Percentiles rank a stretch among this genome's conserved stretches.
Conservation (phyloP, 805 yeast species). For the baker's yeast (Saccharomyces cerevisiae) region DNA sequence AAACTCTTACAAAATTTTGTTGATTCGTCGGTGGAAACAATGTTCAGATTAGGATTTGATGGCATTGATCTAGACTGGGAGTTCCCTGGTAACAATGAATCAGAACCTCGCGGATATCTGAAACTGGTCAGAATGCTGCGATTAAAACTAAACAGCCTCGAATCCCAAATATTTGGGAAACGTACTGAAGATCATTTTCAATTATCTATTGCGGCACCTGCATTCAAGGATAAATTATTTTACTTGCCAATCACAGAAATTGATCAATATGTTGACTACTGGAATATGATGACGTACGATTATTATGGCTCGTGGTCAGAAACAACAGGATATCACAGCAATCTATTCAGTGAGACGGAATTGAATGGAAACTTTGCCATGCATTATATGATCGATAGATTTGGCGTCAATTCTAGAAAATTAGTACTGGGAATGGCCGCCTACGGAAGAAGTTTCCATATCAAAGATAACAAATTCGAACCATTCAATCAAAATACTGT, state of each 20-base stretch:
- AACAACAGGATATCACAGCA: constrained; percentile 59
- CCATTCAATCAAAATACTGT: constrained; percentile 1
- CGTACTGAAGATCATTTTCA: constrained; percentile 27
- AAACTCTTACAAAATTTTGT: constrained; percentile 40
- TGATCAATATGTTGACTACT: constrained; percentile 51
- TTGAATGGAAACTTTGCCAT: constrained; percentile 46
- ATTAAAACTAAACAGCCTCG: constrained; percentile 33
- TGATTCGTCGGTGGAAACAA: constrained; percentile 37
- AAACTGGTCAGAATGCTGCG: constrained; percentile 37
- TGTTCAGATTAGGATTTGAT: constrained; percentile 60
- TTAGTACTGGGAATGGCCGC: constrained; percentile 79
- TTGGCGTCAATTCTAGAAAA: constrained; percentile 40
- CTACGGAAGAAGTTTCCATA: constrained; percentile 59
- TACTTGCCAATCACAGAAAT: constrained; percentile 43
- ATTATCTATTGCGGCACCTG: constrained; percentile 74
- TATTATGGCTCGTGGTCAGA: constrained; percentile 72
- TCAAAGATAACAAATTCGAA: constrained; percentile 27
- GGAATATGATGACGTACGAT: constrained; percentile 92
- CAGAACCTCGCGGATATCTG: constrained; percentile 40
- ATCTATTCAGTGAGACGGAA: constrained; percentile 38
- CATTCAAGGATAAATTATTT: constrained; percentile 40
- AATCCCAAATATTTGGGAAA: constrained; percentile 20
- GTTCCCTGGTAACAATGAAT: constrained; percentile 46
- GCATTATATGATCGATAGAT: constrained; percentile 33
- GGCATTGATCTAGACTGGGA: constrained; percentile 97